Evolutionary conservation across 1,284 basidiomycete genomes (phyloP), one percentile per base, ranked within the genome.

Genomic region (Athelia sp.): DNA sequence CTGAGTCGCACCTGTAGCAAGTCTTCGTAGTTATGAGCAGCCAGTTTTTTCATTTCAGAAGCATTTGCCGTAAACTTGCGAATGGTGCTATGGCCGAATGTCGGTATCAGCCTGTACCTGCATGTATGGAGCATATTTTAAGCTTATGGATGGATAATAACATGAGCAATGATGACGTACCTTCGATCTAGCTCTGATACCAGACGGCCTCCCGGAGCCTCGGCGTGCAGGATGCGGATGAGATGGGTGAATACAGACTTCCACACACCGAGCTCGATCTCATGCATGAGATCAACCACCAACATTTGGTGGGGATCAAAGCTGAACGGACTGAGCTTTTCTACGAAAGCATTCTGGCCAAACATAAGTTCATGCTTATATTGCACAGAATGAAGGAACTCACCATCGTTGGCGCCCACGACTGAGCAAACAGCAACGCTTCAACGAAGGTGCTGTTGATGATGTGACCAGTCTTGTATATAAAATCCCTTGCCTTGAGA

Each of bases 11-110:
- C 67, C 65, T 70, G 65, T 24, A 71, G 54, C 1, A 71, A 32
- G 43, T 71, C 68, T 52, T 71, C 64, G 50, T 60, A 71, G 50
- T 72, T 63, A 9, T 60, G 55, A 2, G 66, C 69, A 1, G 64
- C 66, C 21, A 69, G 47, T 34, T 66, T 60, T 51, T 69, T 69
- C 60, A 69, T 60, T 19, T 62, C 66, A 10, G 65, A 65, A 0
- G 54, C 58, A 52, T 70, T 69, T 0, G 49, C 58, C 3, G 54
- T 21, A 52, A 70, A 70, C 0, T 50, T 38, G 2, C 65, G 55
- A 18, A 71, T 67, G 1, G 66, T 65, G 34, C 55, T 55, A 2
- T 45, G 50, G 1, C 67, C 64, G 52, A 70, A 71, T 2, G 59
- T 57, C 1, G 66, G 58, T 1, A 64, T 54, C 23, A 43, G 17